Evolutionary conservation across 2,329 filamentous ascomycete species (phyloP).

Genomic region (Cladosporium sp.): DNA sequence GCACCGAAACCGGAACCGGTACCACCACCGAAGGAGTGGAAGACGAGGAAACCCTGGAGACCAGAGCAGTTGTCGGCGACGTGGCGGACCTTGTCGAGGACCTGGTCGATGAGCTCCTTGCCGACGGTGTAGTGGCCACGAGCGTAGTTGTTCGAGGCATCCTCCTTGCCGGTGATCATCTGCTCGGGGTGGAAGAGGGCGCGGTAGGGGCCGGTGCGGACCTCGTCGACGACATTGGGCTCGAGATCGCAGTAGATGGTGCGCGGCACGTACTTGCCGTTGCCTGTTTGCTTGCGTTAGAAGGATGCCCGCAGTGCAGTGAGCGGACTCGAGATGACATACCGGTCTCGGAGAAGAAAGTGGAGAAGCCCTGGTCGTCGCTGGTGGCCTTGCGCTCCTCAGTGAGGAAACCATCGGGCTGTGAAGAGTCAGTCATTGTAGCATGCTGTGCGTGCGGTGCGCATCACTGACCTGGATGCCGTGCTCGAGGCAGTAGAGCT

Average conservation of each 20-base stretch:
- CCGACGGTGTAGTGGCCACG: conserved; percentile 99
- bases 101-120: conserved; percentile 98
- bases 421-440: conserved; percentile 22
- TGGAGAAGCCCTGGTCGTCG: conserved; percentile 97
- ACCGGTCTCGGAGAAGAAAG: conserved; percentile 99
- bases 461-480: conserved; percentile 79
- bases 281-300: conserved; percentile 51
- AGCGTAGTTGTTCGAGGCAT: conserved; percentile 99
- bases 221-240: conserved; percentile 98
- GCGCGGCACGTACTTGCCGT: conserved; percentile 98
- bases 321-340: conserved; percentile 52
- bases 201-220: conserved; percentile 94
- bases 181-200: conserved; percentile 97
- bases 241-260: conserved; percentile 99
- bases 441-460: neutral
- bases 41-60: conserved; percentile 98
- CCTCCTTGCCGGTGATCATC: conserved; percentile 99
- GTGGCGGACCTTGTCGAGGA: conserved; percentile 94
- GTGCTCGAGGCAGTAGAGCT: conserved; percentile 99
- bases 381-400: conserved; percentile 93
- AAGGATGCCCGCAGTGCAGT: conserved; percentile 11
- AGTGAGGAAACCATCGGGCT: conserved; percentile 98
- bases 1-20: conserved; percentile 98
- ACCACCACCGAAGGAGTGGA: conserved; percentile 99
- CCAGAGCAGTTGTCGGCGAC: conserved; percentile 97